Percentiles rank a stretch among this genome's conserved stretches.
Evolutionary conservation across 2,329 filamentous ascomycete species (phyloP).

Genomic region (Fusarium sp.): DNA sequence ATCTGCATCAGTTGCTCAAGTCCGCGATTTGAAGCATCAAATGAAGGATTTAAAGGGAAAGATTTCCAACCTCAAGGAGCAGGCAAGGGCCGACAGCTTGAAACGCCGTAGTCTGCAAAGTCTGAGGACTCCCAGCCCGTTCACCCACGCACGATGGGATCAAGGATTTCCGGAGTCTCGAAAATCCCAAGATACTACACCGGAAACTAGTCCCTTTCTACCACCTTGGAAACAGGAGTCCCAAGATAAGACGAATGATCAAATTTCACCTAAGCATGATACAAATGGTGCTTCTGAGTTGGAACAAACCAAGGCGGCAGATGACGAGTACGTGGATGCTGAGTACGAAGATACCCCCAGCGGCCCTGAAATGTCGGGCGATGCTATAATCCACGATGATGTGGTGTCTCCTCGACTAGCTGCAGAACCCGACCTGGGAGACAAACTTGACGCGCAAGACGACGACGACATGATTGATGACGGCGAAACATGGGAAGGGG

Average conservation of each 20-base stretch:
- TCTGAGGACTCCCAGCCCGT: conserved; percentile 80
- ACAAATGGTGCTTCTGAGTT: conserved; percentile 11
- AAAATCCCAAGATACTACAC: conserved; percentile 35
- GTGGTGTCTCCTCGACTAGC: background rate
- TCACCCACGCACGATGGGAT: conserved; percentile 73
- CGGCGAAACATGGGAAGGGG: conserved; percentile 32
- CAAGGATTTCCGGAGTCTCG: conserved; percentile 46
- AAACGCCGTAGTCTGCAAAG: conserved; percentile 82
- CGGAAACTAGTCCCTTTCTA: conserved; percentile 40
- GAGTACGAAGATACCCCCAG: conserved; percentile 18
- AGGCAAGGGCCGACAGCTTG: conserved; percentile 82
- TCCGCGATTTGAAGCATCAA: conserved; percentile 82
- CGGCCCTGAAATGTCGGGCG: conserved; percentile 2
- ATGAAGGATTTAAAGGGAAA: conserved; percentile 88
- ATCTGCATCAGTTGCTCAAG: conserved; percentile 79
- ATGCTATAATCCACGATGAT: background rate
- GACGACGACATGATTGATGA: conserved; percentile 54
- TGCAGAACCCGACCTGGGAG: conserved; percentile 35
- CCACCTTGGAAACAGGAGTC: conserved; percentile 30
- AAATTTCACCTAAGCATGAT: conserved; percentile 6
- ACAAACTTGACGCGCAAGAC: conserved; percentile 10
- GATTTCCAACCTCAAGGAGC: conserved; percentile 83
- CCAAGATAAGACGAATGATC: conserved; percentile 26
- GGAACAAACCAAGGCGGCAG: conserved; percentile 25
- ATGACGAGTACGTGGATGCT: conserved; percentile 21